Evolutionary conservation across 78 protist genomes (phyloP).

Genomic region (Planoprotostelium fungivorum): DNA sequence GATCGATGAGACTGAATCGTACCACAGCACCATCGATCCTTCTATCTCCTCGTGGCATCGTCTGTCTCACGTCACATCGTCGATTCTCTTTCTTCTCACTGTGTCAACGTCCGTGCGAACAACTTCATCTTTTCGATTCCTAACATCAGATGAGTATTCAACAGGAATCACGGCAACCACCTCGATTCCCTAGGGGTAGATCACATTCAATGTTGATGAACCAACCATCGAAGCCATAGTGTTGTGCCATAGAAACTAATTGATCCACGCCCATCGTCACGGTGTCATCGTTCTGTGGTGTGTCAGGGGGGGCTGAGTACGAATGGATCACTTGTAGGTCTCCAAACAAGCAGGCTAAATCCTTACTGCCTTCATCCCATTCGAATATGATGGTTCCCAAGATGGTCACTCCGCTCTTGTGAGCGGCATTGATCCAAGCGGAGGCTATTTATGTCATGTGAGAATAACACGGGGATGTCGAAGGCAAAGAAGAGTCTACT

Average conservation of each 20-base stretch:
- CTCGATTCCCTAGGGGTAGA: neutral
- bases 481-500: neutral
- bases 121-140: conserved; percentile 1
- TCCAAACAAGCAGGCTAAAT: neutral
- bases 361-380: conserved; percentile 69
- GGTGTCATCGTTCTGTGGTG: neutral
- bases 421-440: conserved; percentile 65
- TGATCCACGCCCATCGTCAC: neutral
- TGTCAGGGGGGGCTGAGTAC: no score
- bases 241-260: conserved; percentile 11
- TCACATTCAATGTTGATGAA: conserved; percentile 77
- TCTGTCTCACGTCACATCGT: neutral
- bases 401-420: conserved; percentile 50
- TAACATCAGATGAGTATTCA: no score
- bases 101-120: neutral
- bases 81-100: neutral
- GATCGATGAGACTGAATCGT: conserved; percentile 64
- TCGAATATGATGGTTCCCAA: conserved; percentile 83
- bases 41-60: conserved; percentile 1
- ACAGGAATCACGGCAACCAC: no score
- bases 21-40: conserved; percentile 45
- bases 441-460: conserved; percentile 17
- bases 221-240: conserved; percentile 84
- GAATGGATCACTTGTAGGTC: conserved; percentile 3
- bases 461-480: neutral